These are phyloP conservation scores for Paecilomyces sp. DNA, from an alignment of 2,329 filamentous ascomycete species.

Conservation along the genomic window DNA sequence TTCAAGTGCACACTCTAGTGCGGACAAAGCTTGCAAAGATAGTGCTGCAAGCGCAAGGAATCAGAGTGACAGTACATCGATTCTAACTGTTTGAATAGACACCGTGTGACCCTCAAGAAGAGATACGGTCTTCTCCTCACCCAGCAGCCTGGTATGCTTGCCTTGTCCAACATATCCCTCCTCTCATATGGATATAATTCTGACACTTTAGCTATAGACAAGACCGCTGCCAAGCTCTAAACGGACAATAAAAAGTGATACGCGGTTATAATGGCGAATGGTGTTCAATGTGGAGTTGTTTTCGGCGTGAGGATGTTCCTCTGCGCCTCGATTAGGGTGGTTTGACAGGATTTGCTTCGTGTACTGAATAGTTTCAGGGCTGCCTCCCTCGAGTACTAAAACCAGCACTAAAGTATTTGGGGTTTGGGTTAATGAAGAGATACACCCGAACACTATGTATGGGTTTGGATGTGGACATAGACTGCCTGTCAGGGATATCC, in stretches of 20 bases:
- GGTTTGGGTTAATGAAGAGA: background rate
- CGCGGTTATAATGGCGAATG: conserved; percentile 25
- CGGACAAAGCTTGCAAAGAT: background rate
- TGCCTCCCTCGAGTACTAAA: background rate
- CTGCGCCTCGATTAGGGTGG: background rate
- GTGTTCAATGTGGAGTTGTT: conserved; percentile 21
- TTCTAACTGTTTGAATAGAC: conserved; percentile 43
- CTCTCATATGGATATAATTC: background rate
- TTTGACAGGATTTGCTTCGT: conserved; percentile 2
- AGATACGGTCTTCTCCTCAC: conserved; percentile 82
- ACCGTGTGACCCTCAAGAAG: conserved; percentile 91
- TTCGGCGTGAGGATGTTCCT: background rate
- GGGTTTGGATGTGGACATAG: background rate
- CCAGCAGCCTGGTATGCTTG: conserved; percentile 54
- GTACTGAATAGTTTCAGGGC: background rate
- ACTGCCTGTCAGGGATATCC: too few species aligned
- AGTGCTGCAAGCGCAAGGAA: background rate
- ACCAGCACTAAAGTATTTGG: background rate
- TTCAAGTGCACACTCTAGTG: background rate
- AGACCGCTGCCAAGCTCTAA: conserved; percentile 25
- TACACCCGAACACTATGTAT: background rate
- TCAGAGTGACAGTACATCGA: background rate
- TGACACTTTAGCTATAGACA: conserved; percentile 15
- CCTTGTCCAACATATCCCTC: background rate
- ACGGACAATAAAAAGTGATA: conserved; percentile 5